These are phyloP conservation scores for Penicillium sp. DNA, from an alignment of 2,329 filamentous ascomycete genomes.

Conservation along the genomic window DNA sequence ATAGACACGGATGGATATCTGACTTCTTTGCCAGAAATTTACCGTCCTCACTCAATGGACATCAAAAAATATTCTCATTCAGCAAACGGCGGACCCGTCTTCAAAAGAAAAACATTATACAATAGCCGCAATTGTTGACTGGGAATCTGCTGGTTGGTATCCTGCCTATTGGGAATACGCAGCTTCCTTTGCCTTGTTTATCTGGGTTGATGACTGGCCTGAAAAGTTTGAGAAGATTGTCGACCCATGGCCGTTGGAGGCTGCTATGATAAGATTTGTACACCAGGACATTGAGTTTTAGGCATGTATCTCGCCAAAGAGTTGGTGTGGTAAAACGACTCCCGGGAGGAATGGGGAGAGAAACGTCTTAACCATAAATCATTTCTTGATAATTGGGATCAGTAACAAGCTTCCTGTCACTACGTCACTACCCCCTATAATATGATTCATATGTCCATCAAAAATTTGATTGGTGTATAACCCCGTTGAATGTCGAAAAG, in stretches of 20 bases:
- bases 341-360: too few species aligned
- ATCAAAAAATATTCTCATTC: constrained; percentile 16
- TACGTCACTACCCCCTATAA: too few species aligned
- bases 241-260: constrained; percentile 21
- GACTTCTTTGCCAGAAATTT: constrained; percentile 8
- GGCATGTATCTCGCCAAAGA: too few species aligned
- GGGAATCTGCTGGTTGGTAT: constrained; percentile 27
- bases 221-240: constrained; percentile 22
- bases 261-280: constrained; percentile 21
- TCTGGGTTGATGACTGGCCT: constrained; percentile 25
- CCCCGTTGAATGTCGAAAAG: too few species aligned
- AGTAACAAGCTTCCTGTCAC: too few species aligned
- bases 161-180: constrained; percentile 26
- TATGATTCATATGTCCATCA: too few species aligned
- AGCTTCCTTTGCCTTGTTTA: constrained; percentile 20
- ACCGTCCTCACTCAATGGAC: neutral
- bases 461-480: too few species aligned
- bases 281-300: constrained; percentile 22
- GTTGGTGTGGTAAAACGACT: too few species aligned
- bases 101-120: neutral
- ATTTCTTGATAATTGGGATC: too few species aligned
- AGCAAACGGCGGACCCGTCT: neutral
- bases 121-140: constrained; percentile 19
- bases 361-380: too few species aligned
- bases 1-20: constrained; percentile 2